Evolutionary conservation across 2,329 filamentous ascomycete genomes (phyloP).

Genomic region (Beauveria sp.): DNA sequence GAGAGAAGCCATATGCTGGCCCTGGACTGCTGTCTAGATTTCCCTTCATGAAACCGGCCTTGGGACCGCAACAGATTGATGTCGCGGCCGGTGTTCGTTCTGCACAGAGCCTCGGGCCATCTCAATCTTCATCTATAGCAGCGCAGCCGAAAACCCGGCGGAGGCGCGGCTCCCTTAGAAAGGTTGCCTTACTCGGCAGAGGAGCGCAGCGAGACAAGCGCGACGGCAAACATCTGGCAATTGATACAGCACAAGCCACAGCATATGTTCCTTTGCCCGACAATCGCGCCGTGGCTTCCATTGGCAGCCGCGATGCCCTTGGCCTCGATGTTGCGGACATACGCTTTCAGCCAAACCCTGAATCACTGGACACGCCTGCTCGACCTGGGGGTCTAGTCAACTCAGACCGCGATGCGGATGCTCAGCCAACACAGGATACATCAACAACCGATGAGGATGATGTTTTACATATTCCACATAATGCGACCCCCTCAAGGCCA

Average conservation of each 20-base stretch:
- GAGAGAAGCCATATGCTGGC: conserved; percentile 16
- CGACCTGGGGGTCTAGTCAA: not conserved
- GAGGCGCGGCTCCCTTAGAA: conserved; percentile 77
- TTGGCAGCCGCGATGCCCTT: conserved; percentile 25
- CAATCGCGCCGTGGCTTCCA: not conserved
- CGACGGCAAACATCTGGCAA: conserved; percentile 40
- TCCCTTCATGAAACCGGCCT: conserved; percentile 53
- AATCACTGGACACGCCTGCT: not conserved
- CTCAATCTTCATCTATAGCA: conserved; percentile 18
- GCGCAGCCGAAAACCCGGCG: conserved; percentile 50
- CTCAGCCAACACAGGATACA: conserved; percentile 36
- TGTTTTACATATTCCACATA: conserved; percentile 53
- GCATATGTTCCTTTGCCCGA: conserved; percentile 13
- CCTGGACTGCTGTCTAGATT: conserved; percentile 62
- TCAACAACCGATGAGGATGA: conserved; percentile 79
- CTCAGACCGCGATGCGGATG: conserved; percentile 12
- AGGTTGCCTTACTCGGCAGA: conserved; percentile 75
- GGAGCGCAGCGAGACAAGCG: conserved; percentile 55
- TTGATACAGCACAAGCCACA: conserved; percentile 31
- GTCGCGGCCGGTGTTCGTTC: conserved; percentile 26
- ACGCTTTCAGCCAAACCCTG: not conserved
- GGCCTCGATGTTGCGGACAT: conserved; percentile 40
- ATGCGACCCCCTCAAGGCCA: conserved; percentile 35
- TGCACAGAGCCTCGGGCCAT: not conserved
- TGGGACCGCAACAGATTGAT: conserved; percentile 22